Evolutionary conservation across 768 basidiomycete species (phyloP), one percentile per base, ranked within the genome.

Genomic region (Naganishia antarctica): DNA sequence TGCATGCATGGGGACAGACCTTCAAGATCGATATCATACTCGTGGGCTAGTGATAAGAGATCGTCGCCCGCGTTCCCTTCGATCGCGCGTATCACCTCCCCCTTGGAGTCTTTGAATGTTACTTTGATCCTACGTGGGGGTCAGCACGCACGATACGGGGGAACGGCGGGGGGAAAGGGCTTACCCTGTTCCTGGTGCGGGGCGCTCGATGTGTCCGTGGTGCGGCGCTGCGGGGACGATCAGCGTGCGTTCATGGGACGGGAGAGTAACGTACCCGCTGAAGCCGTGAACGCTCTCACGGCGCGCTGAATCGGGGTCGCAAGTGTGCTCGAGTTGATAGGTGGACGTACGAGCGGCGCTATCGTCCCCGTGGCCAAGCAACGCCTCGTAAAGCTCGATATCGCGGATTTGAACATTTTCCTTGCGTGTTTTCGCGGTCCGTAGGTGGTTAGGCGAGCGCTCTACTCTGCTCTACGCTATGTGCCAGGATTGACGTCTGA

Each of bases 31-130:
- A 99, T 84, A 70, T 98, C 94, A 73, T 94, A 85, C 76, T 96
- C 93, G 72, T 96, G 92, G 5, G 93, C 92, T 61, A 99, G 81
- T 25, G 86, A 85, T 34, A 99, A 80, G 40, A 99, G 79, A 73
- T 96, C 91, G 73, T 99, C 94, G 12, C 93, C 96, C 71, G 93
- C 91, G 75, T 88, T 92, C 2, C 83, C 94, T 74, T 97, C 89
- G 9, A 96, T 84, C 0, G 88, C 93, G 78, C 87, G 90, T 45
- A 96, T 81, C n/a, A 83, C 80, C 32, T 81, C 81, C 3, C 91
- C 94, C 71, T 90, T 90, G 9, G 90, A 81, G 75, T 94, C 91
- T 67, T 88, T 86, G 81, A 94, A 99, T 73, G 89, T 86, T 13
- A 97, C 80, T 71, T 87, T 92, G 71, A 98, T 86, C 16, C 93